Base-by-base conservation (phyloP, 208 protist species). In the Leptomonas pyrrhocoris region DNA sequence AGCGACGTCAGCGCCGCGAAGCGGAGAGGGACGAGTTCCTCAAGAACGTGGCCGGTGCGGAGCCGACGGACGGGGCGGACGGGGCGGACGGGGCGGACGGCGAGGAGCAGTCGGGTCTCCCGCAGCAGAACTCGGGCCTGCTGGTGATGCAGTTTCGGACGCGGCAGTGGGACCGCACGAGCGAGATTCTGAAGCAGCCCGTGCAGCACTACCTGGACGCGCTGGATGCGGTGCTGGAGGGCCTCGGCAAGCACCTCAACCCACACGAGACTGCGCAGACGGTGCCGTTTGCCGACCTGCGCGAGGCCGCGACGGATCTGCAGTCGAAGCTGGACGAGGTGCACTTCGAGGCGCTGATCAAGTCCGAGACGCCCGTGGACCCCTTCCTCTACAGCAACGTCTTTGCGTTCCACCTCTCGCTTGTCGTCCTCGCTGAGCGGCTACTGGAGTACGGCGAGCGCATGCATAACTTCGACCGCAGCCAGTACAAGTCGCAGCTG, bases 281-380 rank as follows among this genome's bases (percentile, higher is more conserved):
- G 13, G 85, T 91, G 31, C 80, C 79, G 6, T 88, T 91, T 55
- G 74, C 73, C 43, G 70, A 65, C 23, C 73, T 90, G 21, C 70
- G 68, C 0, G 60, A 55, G 4, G 71, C 85, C 16, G 68, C 81
- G 0, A 66, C 67, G 4, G 53, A 81, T 18, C 63, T 91, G 25
- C 77, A 83, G 53, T 56, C 73, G 21, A 73, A 74, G 21, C 64
- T 88, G 42, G 73, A 87, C 51, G 51, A 75, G 59, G 48, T 91
- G 2, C 78, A 88, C 72, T 85, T 79, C 40, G 79, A 83, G 40
- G 71, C 62, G 8, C 71, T 84, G 30, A 66, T 74, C 45, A 64
- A 72, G 40, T 51, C 60, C 13, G 40, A 74, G n/a, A 69, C 45
- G 1, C 43, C 59, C 38, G 65, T 78, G 2, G 77, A 86, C 36